Base-by-base conservation (phyloP, 306 rosid genomes). In the Cicer bijugum region DNA sequence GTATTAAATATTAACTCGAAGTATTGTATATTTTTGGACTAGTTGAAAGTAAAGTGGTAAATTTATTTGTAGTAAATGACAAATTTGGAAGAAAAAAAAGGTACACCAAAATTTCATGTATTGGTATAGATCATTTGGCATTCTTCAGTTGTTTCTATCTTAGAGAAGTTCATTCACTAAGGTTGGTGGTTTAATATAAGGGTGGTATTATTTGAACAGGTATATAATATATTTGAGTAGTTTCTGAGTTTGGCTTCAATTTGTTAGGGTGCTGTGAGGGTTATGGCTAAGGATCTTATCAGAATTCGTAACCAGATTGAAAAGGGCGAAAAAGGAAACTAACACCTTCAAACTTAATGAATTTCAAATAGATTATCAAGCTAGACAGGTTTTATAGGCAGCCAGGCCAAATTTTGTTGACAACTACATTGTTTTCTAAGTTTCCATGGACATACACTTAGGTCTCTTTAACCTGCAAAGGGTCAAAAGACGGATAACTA, bases 231-330 rank as follows among this genome's bases (percentile, higher is more conserved):
- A 57, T 55, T 72, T 23, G 33, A 23, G 33, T 7, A 12, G 72
- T 59, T 63, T 71, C 48, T 78, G 76, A 60, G 42, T 51, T 69
- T 46, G 69, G 50, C 39, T 64, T 62, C 46, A 64, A 67, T 69
- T 67, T 83, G 71, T 72, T 78, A 90, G 94, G 96, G 93, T 53
- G 94, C 91, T 53, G 91, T 92, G 35, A 89, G 84, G 83, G 92
- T 92, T 64, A 92, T 92, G 97, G 96, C 97, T 1, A 92, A 92
- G 73, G 96, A 92, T 78, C 97, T 92, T 38, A 90, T 92, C 75
- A 88, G 96, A 79, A 92, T 93, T 12, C 87, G 97, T 20, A 96
- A 92, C 84, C 97, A 92, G 84, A 80, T 92, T 79, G 97, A n/a
- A 78, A 56, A 6, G 17, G 59, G 67, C 8, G 12, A 44, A 1